Base-by-base conservation (phyloP, 257 asterid species). In the Solanum habrochaites region DNA sequence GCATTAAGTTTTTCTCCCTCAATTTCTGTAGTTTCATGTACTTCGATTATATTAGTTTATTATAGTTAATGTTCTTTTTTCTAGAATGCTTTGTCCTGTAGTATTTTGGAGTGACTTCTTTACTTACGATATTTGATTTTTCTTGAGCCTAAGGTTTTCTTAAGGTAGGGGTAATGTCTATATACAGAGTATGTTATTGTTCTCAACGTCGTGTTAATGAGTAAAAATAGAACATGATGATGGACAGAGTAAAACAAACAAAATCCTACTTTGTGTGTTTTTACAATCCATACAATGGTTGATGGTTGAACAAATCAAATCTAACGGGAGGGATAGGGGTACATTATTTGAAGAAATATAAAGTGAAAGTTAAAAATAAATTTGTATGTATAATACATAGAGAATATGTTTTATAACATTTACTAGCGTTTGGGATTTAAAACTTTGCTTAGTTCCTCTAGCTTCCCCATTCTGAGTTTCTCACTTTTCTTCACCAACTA, bases 401-500 rank as follows among this genome's bases (percentile, higher is more conserved):
- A 31, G 5, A 49, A 49, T 49, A 81, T 78, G n/a, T 16, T 9
- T 56, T 3, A 56, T 56, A 18, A 31, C 67, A 9, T 29, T 71
- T 16, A 31, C 88, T 87, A 91, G 90, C 90, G 4, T 81, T 81
- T 83, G 81, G 92, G 84, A 88, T 85, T 93, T 52, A 94, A 89
- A 89, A 93, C 91, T 92, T 94, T 96, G 94, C 91, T 90, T 88
- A 96, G 96, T 87, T 96, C 98, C 85, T 96, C 96, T 66, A 96
- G 92, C 89, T 94, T 94, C 83, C 81, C 90, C 96, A 94, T 90
- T 88, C 98, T 92, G 88, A 91, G 74, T 85, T 92, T 94, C 91
- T 96, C 98, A 83, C 98, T 96, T 87, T 94, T 92, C 77, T 87
- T 94, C 89, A 94, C 93, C 92, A 96, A 52, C 98, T 96, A 94